Percentiles rank a stretch among this genome's conserved stretches.
phyloP scores from a whole-genome alignment of 495 filamentous ascomycete species.

The Penicillium canescens region DNA sequence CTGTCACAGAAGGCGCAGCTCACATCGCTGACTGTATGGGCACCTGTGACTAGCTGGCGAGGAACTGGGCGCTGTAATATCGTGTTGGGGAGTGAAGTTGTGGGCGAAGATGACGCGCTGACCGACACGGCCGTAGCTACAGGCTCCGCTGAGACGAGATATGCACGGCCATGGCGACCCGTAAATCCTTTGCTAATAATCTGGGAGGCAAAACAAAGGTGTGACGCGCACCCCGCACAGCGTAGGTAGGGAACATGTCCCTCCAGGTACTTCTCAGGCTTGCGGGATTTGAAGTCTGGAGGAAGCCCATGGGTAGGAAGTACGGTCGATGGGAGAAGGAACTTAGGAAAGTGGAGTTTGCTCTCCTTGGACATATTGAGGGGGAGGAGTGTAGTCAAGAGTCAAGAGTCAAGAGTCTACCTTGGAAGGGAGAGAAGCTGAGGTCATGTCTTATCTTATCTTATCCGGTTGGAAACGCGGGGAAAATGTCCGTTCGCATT shows the following conservation, averaged over 20 bases:
- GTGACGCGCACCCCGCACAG: conserved; percentile 70
- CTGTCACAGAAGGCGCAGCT: conserved; percentile 62
- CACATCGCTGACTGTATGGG: conserved; percentile 61
- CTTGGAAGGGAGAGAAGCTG: neutral
- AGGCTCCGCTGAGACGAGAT: conserved; percentile 64
- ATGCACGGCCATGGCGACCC: conserved; percentile 90
- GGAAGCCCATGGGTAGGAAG: conserved; percentile 41
- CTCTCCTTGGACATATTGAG: conserved; percentile 18
- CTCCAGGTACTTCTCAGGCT: conserved; percentile 41
- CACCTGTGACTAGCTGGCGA: conserved; percentile 76
- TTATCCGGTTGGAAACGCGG: neutral
- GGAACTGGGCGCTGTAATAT: conserved; percentile 61
- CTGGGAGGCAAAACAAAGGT: conserved; percentile 74
- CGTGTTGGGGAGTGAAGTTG: conserved; percentile 52
- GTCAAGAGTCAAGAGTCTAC: neutral
- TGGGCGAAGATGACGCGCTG: conserved; percentile 33
- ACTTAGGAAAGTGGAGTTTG: conserved; percentile 37
- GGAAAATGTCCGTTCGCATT: too few relatives aligned
- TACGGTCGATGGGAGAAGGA: conserved; percentile 50
- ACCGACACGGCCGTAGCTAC: conserved; percentile 28
- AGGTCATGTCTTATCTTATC: conserved; percentile 13
- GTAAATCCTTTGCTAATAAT: conserved; percentile 92
- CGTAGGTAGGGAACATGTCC: conserved; percentile 62
- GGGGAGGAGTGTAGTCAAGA: neutral
- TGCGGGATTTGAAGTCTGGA: conserved; percentile 9